These are phyloP conservation scores for Lipomyces starkeyi DNA, from an alignment of 805 yeast species.

Conservation along the genomic window DNA sequence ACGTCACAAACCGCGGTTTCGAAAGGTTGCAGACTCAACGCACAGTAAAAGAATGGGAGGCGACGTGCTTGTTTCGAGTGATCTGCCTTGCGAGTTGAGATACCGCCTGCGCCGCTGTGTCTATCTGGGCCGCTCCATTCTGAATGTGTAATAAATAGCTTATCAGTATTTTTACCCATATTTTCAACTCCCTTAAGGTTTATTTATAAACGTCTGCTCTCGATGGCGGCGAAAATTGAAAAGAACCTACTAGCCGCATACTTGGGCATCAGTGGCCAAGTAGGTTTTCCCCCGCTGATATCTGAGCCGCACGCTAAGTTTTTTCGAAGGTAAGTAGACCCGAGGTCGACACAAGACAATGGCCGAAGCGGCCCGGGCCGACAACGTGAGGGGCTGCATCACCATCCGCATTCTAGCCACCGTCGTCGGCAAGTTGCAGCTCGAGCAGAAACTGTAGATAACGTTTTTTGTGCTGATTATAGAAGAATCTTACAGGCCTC, in stretches of 20 bases:
- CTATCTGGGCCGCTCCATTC: conserved; percentile 45
- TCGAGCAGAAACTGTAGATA: background rate
- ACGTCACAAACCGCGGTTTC: conserved; percentile 41
- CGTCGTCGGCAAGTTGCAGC: background rate
- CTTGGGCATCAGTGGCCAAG: background rate
- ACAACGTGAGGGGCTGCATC: too few relatives aligned
- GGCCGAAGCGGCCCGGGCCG: too few relatives aligned
- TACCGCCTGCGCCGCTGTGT: conserved; percentile 44
- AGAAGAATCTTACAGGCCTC: background rate
- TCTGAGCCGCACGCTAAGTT: too few relatives aligned
- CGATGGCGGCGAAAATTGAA: background rate
- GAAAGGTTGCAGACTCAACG: conserved; percentile 44
- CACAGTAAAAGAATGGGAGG: conserved; percentile 46
- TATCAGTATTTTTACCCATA: conserved; percentile 50
- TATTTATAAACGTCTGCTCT: background rate
- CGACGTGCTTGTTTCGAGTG: conserved; percentile 23
- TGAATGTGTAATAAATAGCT: conserved; percentile 47
- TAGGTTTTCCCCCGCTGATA: too few relatives aligned
- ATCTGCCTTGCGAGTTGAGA: conserved; percentile 15
- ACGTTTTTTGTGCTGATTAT: background rate
- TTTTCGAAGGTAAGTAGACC: too few relatives aligned
- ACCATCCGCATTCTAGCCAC: too few relatives aligned
- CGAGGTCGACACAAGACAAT: too few relatives aligned
- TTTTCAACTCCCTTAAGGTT: background rate
- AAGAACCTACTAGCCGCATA: background rate